These are phyloP conservation scores for Cetradonia linearis DNA, from an alignment of 495 filamentous ascomycete species.

Conservation along the genomic window DNA sequence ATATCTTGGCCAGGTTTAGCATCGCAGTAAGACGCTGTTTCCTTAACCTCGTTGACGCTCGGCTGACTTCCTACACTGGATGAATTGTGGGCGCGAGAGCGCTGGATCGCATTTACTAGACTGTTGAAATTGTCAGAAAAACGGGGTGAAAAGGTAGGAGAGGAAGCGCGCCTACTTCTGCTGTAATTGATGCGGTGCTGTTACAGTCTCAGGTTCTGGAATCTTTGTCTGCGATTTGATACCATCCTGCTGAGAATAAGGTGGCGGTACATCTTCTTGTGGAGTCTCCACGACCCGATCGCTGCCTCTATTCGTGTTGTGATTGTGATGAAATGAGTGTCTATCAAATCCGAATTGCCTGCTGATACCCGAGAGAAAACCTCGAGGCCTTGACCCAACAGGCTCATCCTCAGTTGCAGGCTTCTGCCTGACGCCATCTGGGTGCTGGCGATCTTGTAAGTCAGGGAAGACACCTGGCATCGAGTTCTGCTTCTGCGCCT, in stretches of 20 bases:
- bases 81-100: conserved; percentile 71
- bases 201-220: conserved; percentile 34
- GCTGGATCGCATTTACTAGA: conserved; percentile 69
- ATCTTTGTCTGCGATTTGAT: conserved; percentile 24
- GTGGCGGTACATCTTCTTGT: conserved; percentile 35
- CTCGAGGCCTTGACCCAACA: conserved; percentile 28
- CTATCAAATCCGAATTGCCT: conserved; percentile 56
- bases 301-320: conserved; percentile 14
- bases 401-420: conserved; percentile 30
- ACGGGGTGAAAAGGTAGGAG: not conserved
- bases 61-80: conserved; percentile 59
- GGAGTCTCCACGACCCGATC: conserved; percentile 7
- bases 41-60: conserved; percentile 61
- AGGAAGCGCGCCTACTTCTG: conserved; percentile 26
- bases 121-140: conserved; percentile 37
- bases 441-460: conserved; percentile 38
- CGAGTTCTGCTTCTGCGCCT: conserved; percentile 28
- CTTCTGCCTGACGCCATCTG: conserved; percentile 22
- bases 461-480: conserved; percentile 64
- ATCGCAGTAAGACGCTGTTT: conserved; percentile 85
- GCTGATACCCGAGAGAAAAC: conserved; percentile 55
- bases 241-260: conserved; percentile 36
- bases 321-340: conserved; percentile 31
- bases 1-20: conserved; percentile 71
- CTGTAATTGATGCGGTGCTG: conserved; percentile 43